These are phyloP conservation scores for Nitzschia sp. DNA, from an alignment of 108 stramenopile genomes.

Conservation along the genomic window DNA sequence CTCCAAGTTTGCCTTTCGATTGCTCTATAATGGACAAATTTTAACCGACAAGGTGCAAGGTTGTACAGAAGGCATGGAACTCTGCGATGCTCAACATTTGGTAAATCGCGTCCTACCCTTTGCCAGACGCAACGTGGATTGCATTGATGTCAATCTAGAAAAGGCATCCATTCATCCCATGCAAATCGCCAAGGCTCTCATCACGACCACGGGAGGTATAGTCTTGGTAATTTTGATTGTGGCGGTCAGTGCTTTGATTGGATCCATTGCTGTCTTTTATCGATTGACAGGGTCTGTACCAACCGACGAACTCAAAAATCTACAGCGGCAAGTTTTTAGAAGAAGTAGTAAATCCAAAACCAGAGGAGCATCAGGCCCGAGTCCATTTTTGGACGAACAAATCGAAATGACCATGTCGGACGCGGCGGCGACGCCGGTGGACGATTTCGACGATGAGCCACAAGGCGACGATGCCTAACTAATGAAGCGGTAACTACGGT, in stretches of 20 bases:
- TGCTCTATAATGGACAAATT: conserved; percentile 70
- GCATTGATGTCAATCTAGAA: conserved; percentile 14
- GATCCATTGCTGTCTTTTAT: neutral
- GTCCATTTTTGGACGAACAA: neutral
- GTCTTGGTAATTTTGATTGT: neutral
- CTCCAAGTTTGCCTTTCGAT: conserved; percentile 57
- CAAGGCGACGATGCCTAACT: no score
- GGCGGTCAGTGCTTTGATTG: neutral
- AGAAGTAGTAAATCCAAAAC: neutral
- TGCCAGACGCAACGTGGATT: conserved; percentile 48
- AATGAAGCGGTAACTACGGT: no score
- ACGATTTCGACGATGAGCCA: conserved; percentile 6
- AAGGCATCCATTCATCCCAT: neutral
- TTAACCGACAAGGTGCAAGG: conserved; percentile 55
- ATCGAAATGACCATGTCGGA: conserved; percentile 2
- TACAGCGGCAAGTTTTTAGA: neutral
- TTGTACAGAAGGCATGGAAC: conserved; percentile 40
- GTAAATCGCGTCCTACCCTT: conserved; percentile 47
- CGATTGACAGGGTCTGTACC: conserved; percentile 1
- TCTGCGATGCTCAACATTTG: conserved; percentile 61
- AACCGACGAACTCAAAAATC: neutral
- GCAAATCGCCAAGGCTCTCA: neutral
- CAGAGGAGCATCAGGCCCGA: neutral
- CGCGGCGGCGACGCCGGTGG: neutral
- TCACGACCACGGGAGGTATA: conserved; percentile 7